These are phyloP conservation scores for Suhomyces maxii DNA, from an alignment of 1,139 yeast genomes.

Conservation along the genomic window DNA sequence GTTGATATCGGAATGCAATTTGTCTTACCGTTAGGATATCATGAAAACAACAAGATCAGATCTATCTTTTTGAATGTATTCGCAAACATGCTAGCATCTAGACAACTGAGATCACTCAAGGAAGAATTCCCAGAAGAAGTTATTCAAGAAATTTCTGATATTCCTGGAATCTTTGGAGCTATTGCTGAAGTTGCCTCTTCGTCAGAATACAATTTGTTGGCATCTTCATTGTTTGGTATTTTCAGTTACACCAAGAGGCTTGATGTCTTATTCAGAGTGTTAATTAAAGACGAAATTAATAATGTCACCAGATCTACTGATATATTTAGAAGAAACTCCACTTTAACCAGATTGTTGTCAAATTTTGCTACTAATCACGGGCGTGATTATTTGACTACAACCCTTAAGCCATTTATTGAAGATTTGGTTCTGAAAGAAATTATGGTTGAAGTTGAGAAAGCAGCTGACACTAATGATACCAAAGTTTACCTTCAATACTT, in stretches of 20 bases:
- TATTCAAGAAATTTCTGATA: constrained; percentile 23
- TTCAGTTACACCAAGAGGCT: constrained; percentile 55
- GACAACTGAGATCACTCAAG: constrained; percentile 22
- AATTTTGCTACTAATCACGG: constrained; percentile 72
- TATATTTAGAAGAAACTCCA: constrained; percentile 76
- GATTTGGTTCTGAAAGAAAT: constrained; percentile 53
- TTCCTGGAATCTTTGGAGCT: constrained; percentile 45
- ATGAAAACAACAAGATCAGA: constrained; percentile 63
- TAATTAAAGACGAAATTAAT: constrained; percentile 63
- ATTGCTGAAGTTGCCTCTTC: constrained; percentile 68
- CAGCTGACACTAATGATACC: constrained; percentile 40
- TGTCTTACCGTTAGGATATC: constrained; percentile 78
- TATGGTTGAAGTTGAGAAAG: constrained; percentile 67
- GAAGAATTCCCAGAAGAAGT: constrained; percentile 31
- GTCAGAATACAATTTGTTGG: constrained; percentile 50
- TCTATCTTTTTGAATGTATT: constrained; percentile 77
- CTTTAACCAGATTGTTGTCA: constrained; percentile 75
- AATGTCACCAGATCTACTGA: constrained; percentile 65
- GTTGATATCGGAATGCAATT: constrained; percentile 76
- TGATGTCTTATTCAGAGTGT: constrained; percentile 54
- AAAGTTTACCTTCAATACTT: constrained; percentile 59
- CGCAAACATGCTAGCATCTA: constrained; percentile 58
- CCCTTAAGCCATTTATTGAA: constrained; percentile 56
- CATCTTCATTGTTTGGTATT: constrained; percentile 66
- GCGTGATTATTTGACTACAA: constrained; percentile 50